Base-by-base conservation (phyloP, 345 rosid species). In the Isatis tinctoria region DNA sequence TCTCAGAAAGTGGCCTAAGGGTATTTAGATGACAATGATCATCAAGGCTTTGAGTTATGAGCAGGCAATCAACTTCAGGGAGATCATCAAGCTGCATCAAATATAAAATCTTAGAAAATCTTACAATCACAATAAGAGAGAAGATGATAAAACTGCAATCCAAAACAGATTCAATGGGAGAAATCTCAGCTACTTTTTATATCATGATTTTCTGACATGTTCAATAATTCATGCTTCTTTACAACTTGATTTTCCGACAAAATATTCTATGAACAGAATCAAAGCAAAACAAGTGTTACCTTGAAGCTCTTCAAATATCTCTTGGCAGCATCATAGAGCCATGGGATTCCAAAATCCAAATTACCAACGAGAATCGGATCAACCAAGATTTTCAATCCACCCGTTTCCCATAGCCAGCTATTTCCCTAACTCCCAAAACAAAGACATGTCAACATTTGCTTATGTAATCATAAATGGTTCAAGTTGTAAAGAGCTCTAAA, bases 1-100 rank as follows among this genome's bases (percentile, higher is more conserved):
- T 83, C 72, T 84, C 53, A 5, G 97, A 90, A 47, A 90, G 85
- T 16, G 92, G 97, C 71, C 77, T 84, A 33, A 91, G 78, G 40
- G 96, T 90, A 81, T 85, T 94, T 73, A 94, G 75, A 76, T 91
- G 97, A 79, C 97, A 91, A 74, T 94, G 97, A 67, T 94, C 97
- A 77, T 94, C 97, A 51, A 90, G 96, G 84, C 97, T 91, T 86
- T 94, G 97, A 11, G 95, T 90, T 30, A 94, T 91, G 79, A 91
- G 81, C n/a, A 94, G 67, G 70, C 86, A 88, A 78, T 94, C 96
- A 69, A 90, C 65, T 75, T 81, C 74, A 75, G 90, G 95, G 81
- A 91, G 86, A 83, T 91, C 92, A 77, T 82, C 83, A 65, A 94
- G 95, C 98, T 94, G 90, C 85, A 85, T 45, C 30, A 27, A 17